Percentiles rank a stretch among this genome's conserved stretches.
Evolutionary conservation across 2,329 filamentous ascomycete genomes (phyloP).

Genomic region (Colletotrichum sp.): DNA sequence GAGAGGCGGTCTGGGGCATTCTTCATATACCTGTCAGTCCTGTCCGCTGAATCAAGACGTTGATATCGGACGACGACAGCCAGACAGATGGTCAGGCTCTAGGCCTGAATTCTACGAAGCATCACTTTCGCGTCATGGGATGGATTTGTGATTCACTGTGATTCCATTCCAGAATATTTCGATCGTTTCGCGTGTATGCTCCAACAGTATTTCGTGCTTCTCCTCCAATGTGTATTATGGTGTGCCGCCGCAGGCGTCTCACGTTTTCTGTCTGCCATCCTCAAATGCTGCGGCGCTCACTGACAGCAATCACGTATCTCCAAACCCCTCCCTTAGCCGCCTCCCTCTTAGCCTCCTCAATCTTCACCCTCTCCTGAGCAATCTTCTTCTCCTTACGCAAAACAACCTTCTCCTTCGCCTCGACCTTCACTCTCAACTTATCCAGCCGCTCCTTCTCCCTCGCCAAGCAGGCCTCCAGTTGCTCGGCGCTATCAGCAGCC

Average conservation of each 20-base stretch:
- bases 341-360: background rate
- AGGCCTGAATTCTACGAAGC: background rate
- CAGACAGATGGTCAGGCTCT: background rate
- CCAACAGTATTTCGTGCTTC: background rate
- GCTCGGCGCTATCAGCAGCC: background rate
- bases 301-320: background rate
- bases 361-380: background rate
- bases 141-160: background rate
- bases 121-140: background rate
- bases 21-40: background rate
- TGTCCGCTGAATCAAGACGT: background rate
- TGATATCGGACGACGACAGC: background rate
- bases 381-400: background rate
- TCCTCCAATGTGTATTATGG: background rate
- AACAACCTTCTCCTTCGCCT: background rate
- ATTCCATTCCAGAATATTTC: rapidly evolving
- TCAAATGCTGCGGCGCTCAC: background rate
- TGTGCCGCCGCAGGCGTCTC: background rate
- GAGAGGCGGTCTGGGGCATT: rapidly evolving
- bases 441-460: background rate
- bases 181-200: background rate
- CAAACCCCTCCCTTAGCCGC: background rate
- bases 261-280: background rate
- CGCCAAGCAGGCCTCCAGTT: background rate
- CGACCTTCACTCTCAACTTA: background rate